phyloP scores from a whole-genome alignment of 2,329 filamentous ascomycete species.

The Biscogniauxia marginata region DNA sequence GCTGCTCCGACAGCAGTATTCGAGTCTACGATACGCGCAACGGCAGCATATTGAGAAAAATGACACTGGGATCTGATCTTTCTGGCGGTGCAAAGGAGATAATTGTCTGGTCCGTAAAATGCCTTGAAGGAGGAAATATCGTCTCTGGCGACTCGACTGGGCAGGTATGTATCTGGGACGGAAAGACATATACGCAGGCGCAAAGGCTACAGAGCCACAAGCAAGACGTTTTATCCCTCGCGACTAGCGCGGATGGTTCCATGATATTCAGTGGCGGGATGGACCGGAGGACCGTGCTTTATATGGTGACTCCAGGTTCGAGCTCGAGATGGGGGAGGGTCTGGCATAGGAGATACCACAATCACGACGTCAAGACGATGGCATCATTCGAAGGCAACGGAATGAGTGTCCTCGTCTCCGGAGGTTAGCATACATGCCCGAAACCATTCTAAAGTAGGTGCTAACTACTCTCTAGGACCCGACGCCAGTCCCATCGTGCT shows the following conservation, averaged over 20 bases:
- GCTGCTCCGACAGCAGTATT: conserved; percentile 93
- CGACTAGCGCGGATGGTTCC: conserved; percentile 74
- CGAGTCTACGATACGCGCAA: conserved; percentile 84
- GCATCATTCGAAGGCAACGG: conserved; percentile 81
- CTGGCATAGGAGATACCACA: conserved; percentile 83
- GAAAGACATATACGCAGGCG: conserved; percentile 82
- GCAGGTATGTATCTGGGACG: conserved; percentile 90
- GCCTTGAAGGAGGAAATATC: conserved; percentile 82
- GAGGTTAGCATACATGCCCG: conserved; percentile 58
- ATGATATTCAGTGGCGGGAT: conserved; percentile 88
- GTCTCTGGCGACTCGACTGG: conserved; percentile 94
- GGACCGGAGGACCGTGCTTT: conserved; percentile 83
- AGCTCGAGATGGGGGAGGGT: conserved; percentile 77
- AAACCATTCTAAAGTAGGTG: too few relatives aligned
- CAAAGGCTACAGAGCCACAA: conserved; percentile 86
- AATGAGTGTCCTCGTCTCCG: conserved; percentile 85
- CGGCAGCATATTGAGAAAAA: conserved; percentile 72
- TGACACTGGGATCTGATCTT: conserved; percentile 81
- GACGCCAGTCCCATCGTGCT: conserved; percentile 82
- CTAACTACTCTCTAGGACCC: conserved; percentile 58
- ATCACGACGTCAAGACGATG: conserved; percentile 94
- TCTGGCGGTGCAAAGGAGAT: conserved; percentile 77
- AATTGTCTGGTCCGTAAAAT: conserved; percentile 91
- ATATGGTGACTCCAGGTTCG: conserved; percentile 63
- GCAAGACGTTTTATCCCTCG: conserved; percentile 87